phyloP scores from a whole-genome alignment of 257 asterid species.

The Lycium barbarum region DNA sequence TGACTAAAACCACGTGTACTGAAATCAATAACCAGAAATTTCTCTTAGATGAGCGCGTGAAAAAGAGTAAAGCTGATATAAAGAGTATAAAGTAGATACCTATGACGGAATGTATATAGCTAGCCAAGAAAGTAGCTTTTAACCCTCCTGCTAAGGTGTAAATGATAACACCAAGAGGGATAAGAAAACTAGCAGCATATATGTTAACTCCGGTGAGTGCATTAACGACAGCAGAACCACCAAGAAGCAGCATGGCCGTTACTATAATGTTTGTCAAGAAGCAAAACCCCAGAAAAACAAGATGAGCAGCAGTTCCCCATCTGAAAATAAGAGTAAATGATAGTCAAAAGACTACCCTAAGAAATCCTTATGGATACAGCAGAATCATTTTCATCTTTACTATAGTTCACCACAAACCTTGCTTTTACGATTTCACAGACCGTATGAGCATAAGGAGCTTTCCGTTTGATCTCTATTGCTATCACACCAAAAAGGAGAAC shows the following conservation, averaged over 20 bases:
- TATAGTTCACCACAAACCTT: slow-evolving; percentile 48
- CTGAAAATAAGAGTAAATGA: slow-evolving; percentile 37
- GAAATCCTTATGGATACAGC: background rate
- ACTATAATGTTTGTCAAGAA: slow-evolving; percentile 88
- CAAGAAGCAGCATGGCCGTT: slow-evolving; percentile 95
- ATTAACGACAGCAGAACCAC: slow-evolving; percentile 91
- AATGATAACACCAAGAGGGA: slow-evolving; percentile 84
- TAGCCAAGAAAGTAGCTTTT: slow-evolving; percentile 93
- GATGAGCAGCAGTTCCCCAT: slow-evolving; percentile 94
- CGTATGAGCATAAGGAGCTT: slow-evolving; percentile 93
- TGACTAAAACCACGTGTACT: slow-evolving; percentile 86
- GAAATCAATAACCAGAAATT: slow-evolving; percentile 30
- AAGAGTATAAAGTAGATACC: slow-evolving; percentile 39
- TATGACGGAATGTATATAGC: slow-evolving; percentile 91
- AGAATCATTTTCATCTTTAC: background rate
- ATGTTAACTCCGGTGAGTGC: slow-evolving; percentile 93
- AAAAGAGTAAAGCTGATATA: background rate
- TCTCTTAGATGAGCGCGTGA: background rate
- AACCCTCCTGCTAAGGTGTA: slow-evolving; percentile 93
- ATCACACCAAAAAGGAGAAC: slow-evolving; percentile 89
- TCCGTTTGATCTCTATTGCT: slow-evolving; percentile 93
- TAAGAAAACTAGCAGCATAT: slow-evolving; percentile 92
- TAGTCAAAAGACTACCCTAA: background rate
- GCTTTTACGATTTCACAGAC: slow-evolving; percentile 93
- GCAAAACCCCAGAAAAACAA: slow-evolving; percentile 84